These are phyloP conservation scores for Paspalum vaginatum DNA, from an alignment of 176 grass and related monocot genomes.

Conservation along the genomic window DNA sequence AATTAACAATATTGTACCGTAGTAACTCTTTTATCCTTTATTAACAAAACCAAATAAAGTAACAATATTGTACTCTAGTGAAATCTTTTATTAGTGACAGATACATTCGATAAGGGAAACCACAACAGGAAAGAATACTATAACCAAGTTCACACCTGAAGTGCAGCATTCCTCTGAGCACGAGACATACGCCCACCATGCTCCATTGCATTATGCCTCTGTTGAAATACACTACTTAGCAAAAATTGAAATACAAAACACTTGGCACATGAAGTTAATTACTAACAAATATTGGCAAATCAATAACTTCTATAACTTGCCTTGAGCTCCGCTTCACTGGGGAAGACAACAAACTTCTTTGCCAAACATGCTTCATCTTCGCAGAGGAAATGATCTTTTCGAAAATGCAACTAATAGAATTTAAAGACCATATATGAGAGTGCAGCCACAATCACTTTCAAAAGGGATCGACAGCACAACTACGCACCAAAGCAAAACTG, in stretches of 20 bases:
- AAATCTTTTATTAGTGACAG: neutral
- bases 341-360: slow-evolving; percentile 92
- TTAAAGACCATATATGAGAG: slow-evolving; percentile 27
- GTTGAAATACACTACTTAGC: slow-evolving; percentile 36
- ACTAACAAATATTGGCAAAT: slow-evolving; percentile 7
- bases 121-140: slow-evolving; percentile 12
- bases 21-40: neutral
- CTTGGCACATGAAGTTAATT: neutral
- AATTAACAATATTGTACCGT: neutral
- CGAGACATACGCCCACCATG: slow-evolving; percentile 89
- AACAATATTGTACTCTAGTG: neutral
- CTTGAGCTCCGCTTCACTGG: slow-evolving; percentile 79
- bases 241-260: neutral
- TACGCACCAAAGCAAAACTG: slow-evolving; percentile 11
- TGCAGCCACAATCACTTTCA: neutral
- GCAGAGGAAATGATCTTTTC: slow-evolving; percentile 91
- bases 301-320: slow-evolving; percentile 44
- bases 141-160: slow-evolving; percentile 58
- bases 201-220: slow-evolving; percentile 96
- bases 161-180: slow-evolving; percentile 88
- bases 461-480: neutral
- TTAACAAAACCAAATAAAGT: neutral
- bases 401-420: slow-evolving; percentile 77
- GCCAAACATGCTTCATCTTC: slow-evolving; percentile 79
- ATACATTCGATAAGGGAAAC: slow-evolving; percentile 1